Conservation (phyloP, 768 basidiomycete genomes). For the Lactifluus hygrophoroides region DNA sequence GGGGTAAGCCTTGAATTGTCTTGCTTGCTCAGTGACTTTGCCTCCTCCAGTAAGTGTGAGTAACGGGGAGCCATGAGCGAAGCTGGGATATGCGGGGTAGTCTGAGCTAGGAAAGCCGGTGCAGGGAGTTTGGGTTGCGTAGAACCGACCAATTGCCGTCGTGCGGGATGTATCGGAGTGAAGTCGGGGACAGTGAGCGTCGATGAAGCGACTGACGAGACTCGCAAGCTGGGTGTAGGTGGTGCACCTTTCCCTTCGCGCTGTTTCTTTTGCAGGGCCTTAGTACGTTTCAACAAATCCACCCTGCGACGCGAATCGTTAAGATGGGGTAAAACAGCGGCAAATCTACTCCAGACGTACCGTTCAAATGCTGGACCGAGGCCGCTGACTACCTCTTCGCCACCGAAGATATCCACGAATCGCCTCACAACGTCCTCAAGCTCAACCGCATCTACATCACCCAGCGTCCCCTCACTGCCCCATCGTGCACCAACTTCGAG, state of each 20-base stretch:
- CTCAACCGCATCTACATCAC: constrained; percentile 43
- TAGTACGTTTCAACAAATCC: constrained; percentile 40
- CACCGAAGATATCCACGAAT: constrained; percentile 46
- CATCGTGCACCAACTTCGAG: constrained; percentile 36
- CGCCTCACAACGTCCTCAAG: constrained; percentile 51
- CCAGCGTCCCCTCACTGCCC: constrained; percentile 32
- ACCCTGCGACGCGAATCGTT: constrained; percentile 32
- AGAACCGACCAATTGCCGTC: constrained; percentile 19
- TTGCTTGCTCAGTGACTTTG: constrained; percentile 29
- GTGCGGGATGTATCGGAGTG: constrained; percentile 32
- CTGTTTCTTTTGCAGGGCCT: constrained; percentile 54
- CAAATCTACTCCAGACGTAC: constrained; percentile 31
- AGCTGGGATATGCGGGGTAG: constrained; percentile 29
- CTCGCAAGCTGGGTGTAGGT: constrained; percentile 38
- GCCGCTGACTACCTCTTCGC: constrained; percentile 30
- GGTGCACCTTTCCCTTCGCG: constrained; percentile 47
- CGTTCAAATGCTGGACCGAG: constrained; percentile 48
- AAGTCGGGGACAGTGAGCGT: constrained; percentile 44
- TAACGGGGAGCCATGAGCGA: constrained; percentile 47
- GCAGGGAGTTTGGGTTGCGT: constrained; percentile 19
- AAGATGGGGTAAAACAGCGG: background rate
- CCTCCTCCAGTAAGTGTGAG: constrained; percentile 50
- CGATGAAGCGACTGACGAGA: constrained; percentile 23
- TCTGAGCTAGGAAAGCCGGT: constrained; percentile 30
- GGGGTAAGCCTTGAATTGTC: background rate